A percentile compares a stretch with the other conserved stretches of the same genome.
phyloP scores from a whole-genome alignment of 1,284 basidiomycete genomes.

The Vanrija sp. region DNA sequence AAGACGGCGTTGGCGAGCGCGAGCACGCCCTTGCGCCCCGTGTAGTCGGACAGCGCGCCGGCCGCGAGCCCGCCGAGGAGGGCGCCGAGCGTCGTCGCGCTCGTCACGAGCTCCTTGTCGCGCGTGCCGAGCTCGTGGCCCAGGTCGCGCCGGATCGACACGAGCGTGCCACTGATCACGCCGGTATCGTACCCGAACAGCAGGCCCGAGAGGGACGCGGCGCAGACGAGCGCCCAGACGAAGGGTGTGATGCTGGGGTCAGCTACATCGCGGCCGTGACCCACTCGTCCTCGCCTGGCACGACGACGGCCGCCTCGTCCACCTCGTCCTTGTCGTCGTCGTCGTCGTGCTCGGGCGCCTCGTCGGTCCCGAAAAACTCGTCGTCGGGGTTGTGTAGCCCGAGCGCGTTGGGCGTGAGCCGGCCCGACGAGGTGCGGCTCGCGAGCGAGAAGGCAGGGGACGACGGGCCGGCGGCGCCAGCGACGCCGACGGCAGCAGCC shows the following conservation, averaged over 20 bases:
- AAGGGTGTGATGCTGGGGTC: slow-evolving; percentile 27
- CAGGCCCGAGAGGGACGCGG: slow-evolving; percentile 61
- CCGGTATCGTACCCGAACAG: slow-evolving; percentile 78
- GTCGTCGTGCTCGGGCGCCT: not conserved
- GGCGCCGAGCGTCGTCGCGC: slow-evolving; percentile 72
- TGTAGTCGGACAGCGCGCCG: slow-evolving; percentile 67
- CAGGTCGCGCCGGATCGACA: slow-evolving; percentile 66
- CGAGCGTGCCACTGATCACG: slow-evolving; percentile 61
- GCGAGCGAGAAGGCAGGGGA: too few species aligned
- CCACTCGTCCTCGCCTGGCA: slow-evolving; percentile 27
- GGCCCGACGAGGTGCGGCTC: not conserved
- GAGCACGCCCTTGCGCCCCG: slow-evolving; percentile 65
- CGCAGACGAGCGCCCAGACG: slow-evolving; percentile 31
- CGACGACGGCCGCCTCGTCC: slow-evolving; percentile 23
- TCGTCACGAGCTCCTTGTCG: slow-evolving; percentile 76
- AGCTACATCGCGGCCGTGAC: not conserved
- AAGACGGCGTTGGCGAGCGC: slow-evolving; percentile 70
- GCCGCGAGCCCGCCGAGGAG: slow-evolving; percentile 67
- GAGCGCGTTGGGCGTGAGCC: not conserved
- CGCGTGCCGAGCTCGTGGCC: slow-evolving; percentile 59
- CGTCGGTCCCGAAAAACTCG: not conserved
- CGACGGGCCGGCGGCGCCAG: not conserved
- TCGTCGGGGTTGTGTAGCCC: not conserved
- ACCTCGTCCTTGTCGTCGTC: slow-evolving; percentile 7
- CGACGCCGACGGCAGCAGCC: too few species aligned